phyloP scores from a whole-genome alignment of 306 rosid genomes.

The Macrotyloma uniflorum region DNA sequence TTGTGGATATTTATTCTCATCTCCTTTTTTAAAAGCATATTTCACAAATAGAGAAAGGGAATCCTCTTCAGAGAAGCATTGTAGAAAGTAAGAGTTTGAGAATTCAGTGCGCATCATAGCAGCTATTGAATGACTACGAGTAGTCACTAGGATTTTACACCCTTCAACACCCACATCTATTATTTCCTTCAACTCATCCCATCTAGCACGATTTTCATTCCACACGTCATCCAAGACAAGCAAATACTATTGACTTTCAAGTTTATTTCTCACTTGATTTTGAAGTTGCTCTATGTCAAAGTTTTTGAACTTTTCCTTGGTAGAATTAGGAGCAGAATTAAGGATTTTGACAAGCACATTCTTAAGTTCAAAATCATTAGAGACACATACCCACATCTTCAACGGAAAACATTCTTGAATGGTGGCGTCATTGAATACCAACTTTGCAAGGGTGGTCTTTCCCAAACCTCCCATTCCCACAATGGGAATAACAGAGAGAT shows the following conservation, averaged over 20 bases:
- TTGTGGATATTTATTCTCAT: neutral
- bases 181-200: neutral
- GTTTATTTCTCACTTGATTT: neutral
- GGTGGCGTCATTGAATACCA: neutral
- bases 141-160: neutral
- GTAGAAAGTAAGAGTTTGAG: neutral
- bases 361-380: neutral
- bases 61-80: neutral
- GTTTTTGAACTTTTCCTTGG: neutral
- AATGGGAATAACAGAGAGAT: neutral
- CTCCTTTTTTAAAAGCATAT: constrained; percentile 37
- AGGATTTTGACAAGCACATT: neutral
- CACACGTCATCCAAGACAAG: neutral
- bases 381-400: constrained; percentile 3
- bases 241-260: neutral
- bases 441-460: neutral
- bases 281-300: neutral
- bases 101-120: neutral
- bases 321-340: neutral
- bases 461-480: neutral
- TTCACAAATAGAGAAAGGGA: constrained; percentile 32
- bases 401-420: neutral
- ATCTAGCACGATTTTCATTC: neutral
- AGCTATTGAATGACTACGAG: neutral
- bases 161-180: neutral